These are phyloP conservation scores for Cercospora canescens DNA, from an alignment of 2,329 filamentous ascomycete species.

Conservation along the genomic window DNA sequence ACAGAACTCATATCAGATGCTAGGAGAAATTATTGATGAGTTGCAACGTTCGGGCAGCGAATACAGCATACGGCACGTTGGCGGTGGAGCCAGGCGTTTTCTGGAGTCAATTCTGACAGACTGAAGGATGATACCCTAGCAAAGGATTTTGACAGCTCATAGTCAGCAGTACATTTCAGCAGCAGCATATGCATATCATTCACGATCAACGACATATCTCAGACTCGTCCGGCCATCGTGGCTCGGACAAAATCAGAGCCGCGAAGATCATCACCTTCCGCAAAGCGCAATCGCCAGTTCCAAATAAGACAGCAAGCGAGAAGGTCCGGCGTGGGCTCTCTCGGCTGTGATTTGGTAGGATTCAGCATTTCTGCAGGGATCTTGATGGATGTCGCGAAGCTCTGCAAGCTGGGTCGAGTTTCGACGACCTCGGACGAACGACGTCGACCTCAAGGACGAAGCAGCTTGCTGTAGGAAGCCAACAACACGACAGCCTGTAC, in stretches of 20 bases:
- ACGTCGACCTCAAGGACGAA: neutral
- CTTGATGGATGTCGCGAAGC: neutral
- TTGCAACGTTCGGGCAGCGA: neutral
- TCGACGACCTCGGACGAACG: neutral
- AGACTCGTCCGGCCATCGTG: neutral
- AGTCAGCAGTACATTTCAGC: neutral
- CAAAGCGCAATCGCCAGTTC: neutral
- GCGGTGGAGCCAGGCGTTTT: neutral
- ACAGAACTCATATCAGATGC: slow-evolving; percentile 12
- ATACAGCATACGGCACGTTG: neutral
- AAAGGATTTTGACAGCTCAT: neutral
- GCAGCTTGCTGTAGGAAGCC: neutral
- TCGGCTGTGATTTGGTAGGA: neutral
- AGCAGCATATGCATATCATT: neutral
- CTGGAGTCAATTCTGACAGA: neutral
- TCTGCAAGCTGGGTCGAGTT: neutral
- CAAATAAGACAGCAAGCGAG: neutral
- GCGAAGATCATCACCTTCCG: neutral
- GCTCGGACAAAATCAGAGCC: neutral
- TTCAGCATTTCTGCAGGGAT: neutral
- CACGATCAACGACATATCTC: neutral
- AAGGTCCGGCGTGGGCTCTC: neutral
- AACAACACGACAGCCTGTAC: neutral
- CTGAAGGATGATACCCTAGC: neutral
- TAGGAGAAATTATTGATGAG: slow-evolving; percentile 13